Percentiles rank a stretch among this genome's conserved stretches.
phyloP scores from a whole-genome alignment of 1,139 yeast species.

The Blastobotrys raffinosifermentans region DNA sequence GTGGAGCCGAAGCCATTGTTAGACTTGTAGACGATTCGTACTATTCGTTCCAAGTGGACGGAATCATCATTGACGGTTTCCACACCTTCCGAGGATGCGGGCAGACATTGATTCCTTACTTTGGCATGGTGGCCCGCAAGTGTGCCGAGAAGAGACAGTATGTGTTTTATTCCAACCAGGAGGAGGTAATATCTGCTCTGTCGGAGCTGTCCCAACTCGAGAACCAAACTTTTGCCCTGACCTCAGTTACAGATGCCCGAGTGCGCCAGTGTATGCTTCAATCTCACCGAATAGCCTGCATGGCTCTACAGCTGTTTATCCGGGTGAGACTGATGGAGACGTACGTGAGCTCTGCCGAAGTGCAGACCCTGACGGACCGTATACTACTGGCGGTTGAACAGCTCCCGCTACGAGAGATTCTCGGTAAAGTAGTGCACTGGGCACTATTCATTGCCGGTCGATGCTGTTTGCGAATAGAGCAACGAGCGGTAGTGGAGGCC shows the following conservation, averaged over 20 bases:
- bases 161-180: conserved; percentile 1
- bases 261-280: conserved; percentile 11
- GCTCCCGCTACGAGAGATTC: conserved; percentile 17
- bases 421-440: conserved; percentile 21
- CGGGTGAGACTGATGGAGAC: conserved; percentile 7
- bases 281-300: conserved; percentile 14
- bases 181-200: conserved; percentile 6
- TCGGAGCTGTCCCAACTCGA: conserved; percentile 10
- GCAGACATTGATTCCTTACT: conserved; percentile 14
- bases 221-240: conserved; percentile 9
- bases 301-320: conserved; percentile 12
- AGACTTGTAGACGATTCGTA: conserved; percentile 14
- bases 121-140: conserved; percentile 10
- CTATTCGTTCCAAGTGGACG: conserved; percentile 10
- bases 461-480: conserved; percentile 19
- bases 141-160: conserved; percentile 5
- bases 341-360: conserved; percentile 5
- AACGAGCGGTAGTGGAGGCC: conserved; percentile 16
- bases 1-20: conserved; percentile 7
- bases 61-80: conserved; percentile 18
- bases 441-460: conserved; percentile 16
- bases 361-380: conserved; percentile 6
- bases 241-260: conserved; percentile 6
- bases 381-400: conserved; percentile 9
- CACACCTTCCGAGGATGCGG: conserved; percentile 18